Evolutionary conservation across 768 basidiomycete species (phyloP).

Genomic region (Tubosaeta sp.): DNA sequence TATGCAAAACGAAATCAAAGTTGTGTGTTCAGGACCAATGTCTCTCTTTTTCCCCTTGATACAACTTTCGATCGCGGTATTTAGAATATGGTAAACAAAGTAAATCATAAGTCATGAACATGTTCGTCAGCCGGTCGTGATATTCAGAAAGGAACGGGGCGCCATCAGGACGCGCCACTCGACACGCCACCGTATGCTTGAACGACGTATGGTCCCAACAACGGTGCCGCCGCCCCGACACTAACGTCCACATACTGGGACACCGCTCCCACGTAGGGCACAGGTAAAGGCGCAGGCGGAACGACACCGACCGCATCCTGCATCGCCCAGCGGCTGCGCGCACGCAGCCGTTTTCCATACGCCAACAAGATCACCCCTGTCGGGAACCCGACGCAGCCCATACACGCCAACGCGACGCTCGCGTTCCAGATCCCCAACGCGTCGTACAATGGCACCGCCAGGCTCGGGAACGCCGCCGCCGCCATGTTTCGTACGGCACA

Average conservation of each 20-base stretch:
- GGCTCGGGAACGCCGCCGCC: slow-evolving; percentile 21
- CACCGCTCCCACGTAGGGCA: neutral
- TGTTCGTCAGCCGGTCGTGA: neutral
- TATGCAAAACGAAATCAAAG: no score
- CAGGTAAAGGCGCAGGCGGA: neutral
- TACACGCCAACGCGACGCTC: slow-evolving; percentile 15
- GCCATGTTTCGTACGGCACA: slow-evolving; percentile 21
- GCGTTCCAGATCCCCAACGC: slow-evolving; percentile 16
- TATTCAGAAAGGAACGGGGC: no score
- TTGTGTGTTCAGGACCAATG: no score
- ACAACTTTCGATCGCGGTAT: no score
- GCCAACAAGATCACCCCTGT: slow-evolving; percentile 15
- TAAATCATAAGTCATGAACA: neutral
- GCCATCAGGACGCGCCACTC: neutral
- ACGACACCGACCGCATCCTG: slow-evolving; percentile 11
- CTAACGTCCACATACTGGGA: neutral
- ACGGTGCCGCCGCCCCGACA: slow-evolving; percentile 6
- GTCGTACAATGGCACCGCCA: slow-evolving; percentile 23
- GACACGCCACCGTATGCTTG: slow-evolving; percentile 17
- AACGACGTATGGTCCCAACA: slow-evolving; percentile 9
- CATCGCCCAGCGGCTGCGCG: slow-evolving; percentile 23
- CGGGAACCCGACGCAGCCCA: slow-evolving; percentile 25
- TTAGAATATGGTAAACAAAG: no score
- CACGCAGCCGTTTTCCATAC: slow-evolving; percentile 20
- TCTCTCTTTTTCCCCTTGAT: no score